Evolutionary conservation across 257 asterid species (phyloP).

Genomic region (Pogostemon cablin): DNA sequence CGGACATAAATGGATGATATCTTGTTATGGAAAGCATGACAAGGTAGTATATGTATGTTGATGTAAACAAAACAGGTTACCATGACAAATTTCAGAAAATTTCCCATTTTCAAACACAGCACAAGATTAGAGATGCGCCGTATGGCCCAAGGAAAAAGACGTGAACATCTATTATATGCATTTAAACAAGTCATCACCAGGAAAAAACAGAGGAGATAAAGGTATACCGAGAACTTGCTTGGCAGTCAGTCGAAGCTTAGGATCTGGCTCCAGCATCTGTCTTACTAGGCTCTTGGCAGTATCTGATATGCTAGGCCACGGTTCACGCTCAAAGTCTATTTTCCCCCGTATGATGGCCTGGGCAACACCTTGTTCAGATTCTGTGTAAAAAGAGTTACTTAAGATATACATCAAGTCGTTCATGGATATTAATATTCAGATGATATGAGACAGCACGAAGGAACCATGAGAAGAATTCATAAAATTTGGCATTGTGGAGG

Average conservation of each 20-base stretch:
- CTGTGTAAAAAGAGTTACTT: conserved; percentile 51
- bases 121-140: neutral
- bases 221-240: conserved; percentile 88
- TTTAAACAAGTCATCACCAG: conserved; percentile 18
- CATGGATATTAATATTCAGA: conserved; percentile 11
- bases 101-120: neutral
- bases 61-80: conserved; percentile 7
- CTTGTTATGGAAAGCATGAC: conserved; percentile 3
- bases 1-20: neutral
- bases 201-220: conserved; percentile 20
- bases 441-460: conserved; percentile 19
- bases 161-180: conserved; percentile 16
- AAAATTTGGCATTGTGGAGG: neutral
- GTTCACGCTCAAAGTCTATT: conserved; percentile 92
- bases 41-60: neutral
- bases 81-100: conserved; percentile 20
- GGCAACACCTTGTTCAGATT: conserved; percentile 98
- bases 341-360: conserved; percentile 92
- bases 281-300: conserved; percentile 84
- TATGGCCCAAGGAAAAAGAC: conserved; percentile 6
- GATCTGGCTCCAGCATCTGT: conserved; percentile 97
- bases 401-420: conserved; percentile 24
- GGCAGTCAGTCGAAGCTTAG: conserved; percentile 88
- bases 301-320: conserved; percentile 94
- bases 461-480: conserved; percentile 2